Percentiles rank a stretch among this genome's conserved stretches.
These are phyloP conservation scores for Lentithecium fluviatile DNA, from an alignment of 495 filamentous ascomycete genomes.

Conservation along the genomic window DNA sequence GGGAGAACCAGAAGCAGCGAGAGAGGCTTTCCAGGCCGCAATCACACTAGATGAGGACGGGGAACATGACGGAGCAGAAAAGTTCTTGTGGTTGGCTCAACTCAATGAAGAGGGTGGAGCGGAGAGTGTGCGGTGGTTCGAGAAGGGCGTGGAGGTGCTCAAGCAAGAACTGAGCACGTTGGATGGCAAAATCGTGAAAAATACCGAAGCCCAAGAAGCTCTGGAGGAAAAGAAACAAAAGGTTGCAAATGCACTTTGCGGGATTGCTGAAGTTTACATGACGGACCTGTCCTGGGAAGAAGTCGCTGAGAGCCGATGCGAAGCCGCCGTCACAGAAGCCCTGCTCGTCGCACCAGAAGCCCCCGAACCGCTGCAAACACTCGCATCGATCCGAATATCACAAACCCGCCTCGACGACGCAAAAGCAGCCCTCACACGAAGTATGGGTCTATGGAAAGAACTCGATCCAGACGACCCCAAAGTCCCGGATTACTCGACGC, in stretches of 20 bases:
- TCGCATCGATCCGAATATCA: conserved; percentile 90
- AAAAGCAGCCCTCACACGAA: conserved; percentile 68
- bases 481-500: conserved; percentile 77
- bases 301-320: conserved; percentile 82
- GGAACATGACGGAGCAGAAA: conserved; percentile 75
- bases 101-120: conserved; percentile 81
- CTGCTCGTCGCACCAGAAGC: conserved; percentile 69
- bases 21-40: conserved; percentile 65
- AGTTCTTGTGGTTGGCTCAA: conserved; percentile 95
- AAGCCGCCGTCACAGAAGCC: conserved; percentile 81
- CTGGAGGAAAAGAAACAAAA: conserved; percentile 71
- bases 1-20: conserved; percentile 72
- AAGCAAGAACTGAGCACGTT: conserved; percentile 60
- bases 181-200: conserved; percentile 35
- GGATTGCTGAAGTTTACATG: conserved; percentile 94
- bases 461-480: conserved; percentile 58
- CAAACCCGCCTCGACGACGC: conserved; percentile 78
- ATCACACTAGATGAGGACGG: conserved; percentile 73
- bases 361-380: conserved; percentile 84
- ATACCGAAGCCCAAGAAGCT: conserved; percentile 46
- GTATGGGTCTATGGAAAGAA: conserved; percentile 76
- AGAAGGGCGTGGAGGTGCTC: conserved; percentile 71
- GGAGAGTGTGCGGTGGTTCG: conserved; percentile 84
- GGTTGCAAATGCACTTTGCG: conserved; percentile 82
- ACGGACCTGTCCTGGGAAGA: conserved; percentile 92